A percentile compares a stretch with the other conserved stretches of the same genome.
These are phyloP conservation scores for Phytopythium cucurbitacearum DNA, from an alignment of 352 stramenopile genomes.

Conservation along the genomic window DNA sequence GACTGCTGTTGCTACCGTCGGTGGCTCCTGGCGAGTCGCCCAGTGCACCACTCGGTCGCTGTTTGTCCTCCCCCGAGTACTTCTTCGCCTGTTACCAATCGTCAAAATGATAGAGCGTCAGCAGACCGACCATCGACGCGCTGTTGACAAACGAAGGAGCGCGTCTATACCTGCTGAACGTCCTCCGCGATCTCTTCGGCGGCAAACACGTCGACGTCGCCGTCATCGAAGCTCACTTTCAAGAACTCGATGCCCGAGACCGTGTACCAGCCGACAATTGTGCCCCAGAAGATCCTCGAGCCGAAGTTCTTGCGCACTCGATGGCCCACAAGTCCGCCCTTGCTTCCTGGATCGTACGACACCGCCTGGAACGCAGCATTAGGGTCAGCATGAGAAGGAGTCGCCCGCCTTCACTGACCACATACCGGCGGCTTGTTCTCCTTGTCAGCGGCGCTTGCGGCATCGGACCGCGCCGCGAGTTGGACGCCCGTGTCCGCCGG, in stretches of 20 bases:
- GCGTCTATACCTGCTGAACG: conserved; percentile 19
- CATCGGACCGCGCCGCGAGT: no score
- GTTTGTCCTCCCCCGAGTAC: conserved; percentile 20
- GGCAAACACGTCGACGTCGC: conserved; percentile 71
- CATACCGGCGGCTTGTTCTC: not conserved
- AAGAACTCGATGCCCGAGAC: conserved; percentile 54
- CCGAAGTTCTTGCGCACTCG: conserved; percentile 72
- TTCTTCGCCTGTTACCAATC: conserved; percentile 11
- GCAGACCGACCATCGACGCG: not conserved
- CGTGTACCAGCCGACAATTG: conserved; percentile 50
- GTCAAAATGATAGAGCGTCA: not conserved
- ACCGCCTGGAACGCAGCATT: not conserved
- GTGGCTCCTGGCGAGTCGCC: not conserved
- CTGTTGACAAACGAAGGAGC: not conserved
- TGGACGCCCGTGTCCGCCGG: no score
- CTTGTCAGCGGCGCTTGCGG: not conserved
- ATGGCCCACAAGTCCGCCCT: conserved; percentile 21
- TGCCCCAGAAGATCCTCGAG: conserved; percentile 61
- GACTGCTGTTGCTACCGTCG: not conserved
- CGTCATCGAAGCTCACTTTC: conserved; percentile 81
- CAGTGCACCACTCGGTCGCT: not conserved
- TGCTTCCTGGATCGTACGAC: conserved; percentile 1
- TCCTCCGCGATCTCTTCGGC: conserved; percentile 48
- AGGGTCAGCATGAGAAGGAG: not conserved
- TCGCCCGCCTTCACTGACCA: no score